Percentiles rank a stretch among this genome's conserved stretches.
phyloP scores from a whole-genome alignment of 2,329 filamentous ascomycete genomes.

The Fusarium veterinarium region DNA sequence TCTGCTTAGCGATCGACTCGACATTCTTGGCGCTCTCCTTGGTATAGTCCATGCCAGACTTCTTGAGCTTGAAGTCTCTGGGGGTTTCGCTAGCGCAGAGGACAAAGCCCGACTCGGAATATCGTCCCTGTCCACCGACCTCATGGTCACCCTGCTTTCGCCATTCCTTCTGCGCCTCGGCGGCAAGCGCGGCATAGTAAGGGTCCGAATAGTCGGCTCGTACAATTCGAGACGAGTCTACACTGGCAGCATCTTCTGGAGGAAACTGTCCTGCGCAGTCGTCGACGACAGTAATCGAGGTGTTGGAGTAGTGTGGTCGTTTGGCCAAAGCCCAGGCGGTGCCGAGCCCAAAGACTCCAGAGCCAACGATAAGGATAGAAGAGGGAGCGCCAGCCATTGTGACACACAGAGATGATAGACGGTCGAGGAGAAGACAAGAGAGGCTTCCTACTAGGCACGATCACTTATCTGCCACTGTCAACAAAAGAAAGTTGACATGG shows the following conservation, averaged over 20 bases:
- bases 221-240: slow-evolving; percentile 73
- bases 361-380: slow-evolving; percentile 75
- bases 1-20: slow-evolving; percentile 56
- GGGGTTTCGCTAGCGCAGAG: slow-evolving; percentile 66
- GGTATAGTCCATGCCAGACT: slow-evolving; percentile 68
- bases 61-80: slow-evolving; percentile 46
- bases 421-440: slow-evolving; percentile 6
- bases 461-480: slow-evolving; percentile 27
- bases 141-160: slow-evolving; percentile 66
- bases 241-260: slow-evolving; percentile 67
- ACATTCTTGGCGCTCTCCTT: slow-evolving; percentile 72
- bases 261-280: slow-evolving; percentile 68
- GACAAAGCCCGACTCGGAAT: slow-evolving; percentile 76
- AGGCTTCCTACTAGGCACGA: slow-evolving; percentile 4
- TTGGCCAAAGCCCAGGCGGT: slow-evolving; percentile 76
- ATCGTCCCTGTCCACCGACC: slow-evolving; percentile 73
- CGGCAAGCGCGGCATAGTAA: slow-evolving; percentile 79
- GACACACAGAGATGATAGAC: slow-evolving; percentile 17
- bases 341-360: slow-evolving; percentile 71
- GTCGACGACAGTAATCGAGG: slow-evolving; percentile 70
- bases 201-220: slow-evolving; percentile 83
- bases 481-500: slow-evolving; percentile 21
- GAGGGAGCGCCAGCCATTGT: slow-evolving; percentile 52
- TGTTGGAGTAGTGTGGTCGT: slow-evolving; percentile 65
- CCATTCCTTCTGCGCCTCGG: slow-evolving; percentile 77